Percentiles rank a stretch among this genome's conserved stretches.
Evolutionary conservation across 2,329 filamentous ascomycete genomes (phyloP).

Genomic region (Mollisia scopiformis): DNA sequence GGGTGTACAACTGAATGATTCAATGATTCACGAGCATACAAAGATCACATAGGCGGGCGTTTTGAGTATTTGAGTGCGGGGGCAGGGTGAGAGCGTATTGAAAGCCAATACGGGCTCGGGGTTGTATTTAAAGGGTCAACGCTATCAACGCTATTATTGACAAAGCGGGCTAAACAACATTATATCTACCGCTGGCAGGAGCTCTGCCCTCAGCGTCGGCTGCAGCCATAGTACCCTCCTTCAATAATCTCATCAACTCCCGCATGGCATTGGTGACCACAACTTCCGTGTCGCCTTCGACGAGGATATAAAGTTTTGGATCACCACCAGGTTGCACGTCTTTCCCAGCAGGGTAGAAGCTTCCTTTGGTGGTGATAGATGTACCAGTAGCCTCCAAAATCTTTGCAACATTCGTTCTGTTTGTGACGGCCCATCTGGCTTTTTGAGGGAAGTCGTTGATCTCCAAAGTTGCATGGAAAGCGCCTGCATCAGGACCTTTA

Average conservation of each 20-base stretch:
- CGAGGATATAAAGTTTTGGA: conserved; percentile 96
- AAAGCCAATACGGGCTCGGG: not conserved
- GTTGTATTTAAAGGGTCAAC: not conserved
- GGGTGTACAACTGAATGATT: conserved; percentile 56
- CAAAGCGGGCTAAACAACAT: conserved; percentile 74
- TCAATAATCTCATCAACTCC: conserved; percentile 84
- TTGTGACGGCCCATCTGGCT: conserved; percentile 97
- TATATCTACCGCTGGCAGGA: conserved; percentile 82
- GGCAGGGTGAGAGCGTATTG: not conserved
- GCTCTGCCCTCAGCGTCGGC: conserved; percentile 84
- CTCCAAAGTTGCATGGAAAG: conserved; percentile 94
- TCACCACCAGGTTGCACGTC: conserved; percentile 74
- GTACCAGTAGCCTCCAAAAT: conserved; percentile 94
- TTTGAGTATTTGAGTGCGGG: not conserved
- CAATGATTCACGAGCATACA: not conserved
- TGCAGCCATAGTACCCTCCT: conserved; percentile 87
- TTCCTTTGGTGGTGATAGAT: conserved; percentile 97
- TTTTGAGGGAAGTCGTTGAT: conserved; percentile 99
- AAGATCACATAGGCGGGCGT: not conserved
- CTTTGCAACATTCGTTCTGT: conserved; percentile 97
- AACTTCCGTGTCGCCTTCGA: conserved; percentile 95
- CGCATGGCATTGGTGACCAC: conserved; percentile 88
- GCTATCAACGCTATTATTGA: not conserved
- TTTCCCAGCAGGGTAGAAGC: conserved; percentile 82
- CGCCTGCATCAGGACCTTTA: conserved; percentile 94